These are phyloP conservation scores for Pseudopithomyces maydicus DNA, from an alignment of 2,329 filamentous ascomycete species.

Conservation along the genomic window DNA sequence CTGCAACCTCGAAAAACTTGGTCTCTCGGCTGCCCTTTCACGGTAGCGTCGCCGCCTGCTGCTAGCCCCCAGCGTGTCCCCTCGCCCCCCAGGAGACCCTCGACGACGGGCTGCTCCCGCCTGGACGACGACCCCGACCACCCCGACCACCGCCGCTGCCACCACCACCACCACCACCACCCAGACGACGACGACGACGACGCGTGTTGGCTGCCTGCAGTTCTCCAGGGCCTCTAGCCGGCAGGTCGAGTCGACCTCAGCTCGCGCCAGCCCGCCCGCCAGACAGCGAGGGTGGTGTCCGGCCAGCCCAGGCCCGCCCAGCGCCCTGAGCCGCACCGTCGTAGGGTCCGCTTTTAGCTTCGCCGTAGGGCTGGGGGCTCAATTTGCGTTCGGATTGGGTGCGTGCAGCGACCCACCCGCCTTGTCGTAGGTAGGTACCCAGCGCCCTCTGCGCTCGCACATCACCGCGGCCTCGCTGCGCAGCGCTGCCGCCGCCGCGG, in stretches of 20 bases:
- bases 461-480: not conserved
- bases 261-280: not conserved
- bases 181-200: no score
- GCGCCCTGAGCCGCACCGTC: not conserved
- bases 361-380: slow-evolving; percentile 6
- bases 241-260: not conserved
- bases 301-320: not conserved
- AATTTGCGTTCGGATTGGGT: not conserved
- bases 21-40: not conserved
- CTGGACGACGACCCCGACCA: no score
- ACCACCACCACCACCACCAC: no score
- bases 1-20: not conserved
- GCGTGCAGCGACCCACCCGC: slow-evolving; percentile 1
- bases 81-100: no score
- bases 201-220: no score
- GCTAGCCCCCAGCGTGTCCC: not conserved
- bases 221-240: no score
- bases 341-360: slow-evolving; percentile 8
- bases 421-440: not conserved
- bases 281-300: not conserved
- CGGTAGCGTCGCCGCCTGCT: not conserved
- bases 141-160: no score
- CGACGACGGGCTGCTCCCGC: no score
- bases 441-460: not conserved
- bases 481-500: not conserved